phyloP scores from a whole-genome alignment of 2,329 filamentous ascomycete genomes.

The Diaporthe velutina region DNA sequence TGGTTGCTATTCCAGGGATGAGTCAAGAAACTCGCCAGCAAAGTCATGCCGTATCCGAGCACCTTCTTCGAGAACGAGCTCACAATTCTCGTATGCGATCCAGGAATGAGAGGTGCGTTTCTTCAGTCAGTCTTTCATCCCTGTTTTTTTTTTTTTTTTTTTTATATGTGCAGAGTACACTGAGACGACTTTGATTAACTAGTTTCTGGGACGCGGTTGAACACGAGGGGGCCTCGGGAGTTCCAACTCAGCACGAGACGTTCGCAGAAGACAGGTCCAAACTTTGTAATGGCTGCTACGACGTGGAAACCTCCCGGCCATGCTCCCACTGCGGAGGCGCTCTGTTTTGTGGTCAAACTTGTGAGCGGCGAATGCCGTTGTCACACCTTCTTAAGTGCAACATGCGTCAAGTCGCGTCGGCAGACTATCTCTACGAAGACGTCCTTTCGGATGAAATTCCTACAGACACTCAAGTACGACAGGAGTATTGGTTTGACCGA shows the following conservation, averaged over 20 bases:
- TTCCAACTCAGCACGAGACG: background rate
- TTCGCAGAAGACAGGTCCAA: background rate
- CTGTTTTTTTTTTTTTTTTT: too few relatives aligned
- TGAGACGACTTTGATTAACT: background rate
- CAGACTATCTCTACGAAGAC: background rate
- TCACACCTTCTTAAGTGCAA: background rate
- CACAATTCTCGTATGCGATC: background rate
- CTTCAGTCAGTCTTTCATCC: background rate
- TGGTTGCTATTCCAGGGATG: background rate
- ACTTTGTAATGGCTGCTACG: background rate
- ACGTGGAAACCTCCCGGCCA: background rate
- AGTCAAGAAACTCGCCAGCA: background rate
- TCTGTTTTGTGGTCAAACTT: background rate
- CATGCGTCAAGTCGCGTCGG: background rate
- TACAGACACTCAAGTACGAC: background rate
- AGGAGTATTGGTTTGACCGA: background rate
- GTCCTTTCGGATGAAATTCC: background rate
- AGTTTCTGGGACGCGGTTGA: background rate
- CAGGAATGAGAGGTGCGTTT: background rate
- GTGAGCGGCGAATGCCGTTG: background rate
- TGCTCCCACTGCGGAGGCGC: background rate
- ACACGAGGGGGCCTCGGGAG: background rate
- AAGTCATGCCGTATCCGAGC: background rate
- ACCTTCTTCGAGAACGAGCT: background rate
- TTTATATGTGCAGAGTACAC: background rate